Base-by-base conservation (phyloP, 306 rosid species). In the Echinosophora koreensis region DNA sequence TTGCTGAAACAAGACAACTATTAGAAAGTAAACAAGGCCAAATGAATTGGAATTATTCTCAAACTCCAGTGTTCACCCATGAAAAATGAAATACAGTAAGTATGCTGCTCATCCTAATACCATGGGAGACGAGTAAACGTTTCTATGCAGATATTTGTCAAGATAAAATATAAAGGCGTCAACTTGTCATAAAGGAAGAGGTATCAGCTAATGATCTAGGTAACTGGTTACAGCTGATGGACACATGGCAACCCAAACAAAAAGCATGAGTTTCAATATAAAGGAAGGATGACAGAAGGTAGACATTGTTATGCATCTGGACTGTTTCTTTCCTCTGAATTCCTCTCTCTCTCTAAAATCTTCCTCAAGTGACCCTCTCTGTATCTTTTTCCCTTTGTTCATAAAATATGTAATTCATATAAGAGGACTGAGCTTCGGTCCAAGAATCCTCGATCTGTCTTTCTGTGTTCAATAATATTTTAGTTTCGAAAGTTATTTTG, bases 11-110 rank as follows among this genome's bases (percentile, higher is more conserved):
- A 66, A 52, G 16, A 18, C 38, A 28, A 15, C 22, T 50, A 54
- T 12, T 64, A 52, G 46, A 66, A 66, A 22, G 41, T 66, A 4
- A 39, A 37, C 14, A 30, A 39, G 28, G 15, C 65, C 30, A 13
- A 22, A 39, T 38, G 32, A 37, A 49, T 27, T 73, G 69, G 46
- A 28, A 27, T 28, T 44, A 59, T 44, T 46, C 69, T 59, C 15
- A 28, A 22, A 47, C 28, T 34, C 27, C 6, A 38, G 4, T 8
- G 4, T 11, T 17, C 52, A 17, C 41, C 52, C 15, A 17, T 17
- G 70, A 39, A 38, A 65, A 41, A 15, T 38, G 22, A 66, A 44
- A 65, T 61, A 41, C 38, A 63, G 8, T 15, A 63, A 22, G 11
- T 44, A 46, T 46, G 11, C 73, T 46, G 8, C 37, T 54, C 59